Evolutionary conservation across 2,329 filamentous ascomycete species (phyloP).

Genomic region (Madurella fahalii): DNA sequence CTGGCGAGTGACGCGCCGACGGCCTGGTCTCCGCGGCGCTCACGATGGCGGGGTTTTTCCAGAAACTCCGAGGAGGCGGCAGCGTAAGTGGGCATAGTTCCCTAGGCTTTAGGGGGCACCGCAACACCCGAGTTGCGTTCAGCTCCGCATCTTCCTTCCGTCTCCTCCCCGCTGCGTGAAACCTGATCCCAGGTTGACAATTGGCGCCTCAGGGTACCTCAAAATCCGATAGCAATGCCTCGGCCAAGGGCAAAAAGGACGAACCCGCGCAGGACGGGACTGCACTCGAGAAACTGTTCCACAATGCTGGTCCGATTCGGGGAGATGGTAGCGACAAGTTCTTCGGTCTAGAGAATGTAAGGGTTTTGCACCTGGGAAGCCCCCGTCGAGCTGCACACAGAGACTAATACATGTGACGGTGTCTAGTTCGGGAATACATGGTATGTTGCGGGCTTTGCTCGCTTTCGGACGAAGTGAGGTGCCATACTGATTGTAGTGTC

Average conservation of each 20-base stretch:
- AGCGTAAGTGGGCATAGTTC: conserved; percentile 42
- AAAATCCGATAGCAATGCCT: conserved; percentile 39
- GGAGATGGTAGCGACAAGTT: conserved; percentile 95
- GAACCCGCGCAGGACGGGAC: conserved; percentile 56
- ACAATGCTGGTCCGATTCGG: conserved; percentile 74
- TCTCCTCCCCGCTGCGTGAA: conserved; percentile 4
- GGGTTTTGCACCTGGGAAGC: conserved; percentile 34
- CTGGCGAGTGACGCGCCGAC: conserved; percentile 19
- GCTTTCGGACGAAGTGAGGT: neutral
- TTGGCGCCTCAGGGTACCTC: conserved; percentile 38
- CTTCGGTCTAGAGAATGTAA: conserved; percentile 96
- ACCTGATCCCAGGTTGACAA: conserved; percentile 23
- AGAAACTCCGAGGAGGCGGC: conserved; percentile 53
- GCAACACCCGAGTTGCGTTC: neutral
- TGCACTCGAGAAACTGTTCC: conserved; percentile 69
- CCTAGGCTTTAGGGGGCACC: neutral
- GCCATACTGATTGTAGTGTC: conserved; percentile 12
- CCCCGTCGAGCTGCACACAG: conserved; percentile 5
- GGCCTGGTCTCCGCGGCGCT: conserved; percentile 15
- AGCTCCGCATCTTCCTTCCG: conserved; percentile 1
- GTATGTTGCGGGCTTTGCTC: conserved; percentile 48
- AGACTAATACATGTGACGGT: conserved; percentile 33
- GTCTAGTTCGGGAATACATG: conserved; percentile 92
- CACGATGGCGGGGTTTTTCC: conserved; percentile 55
- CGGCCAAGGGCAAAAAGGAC: conserved; percentile 49